Percentiles rank a stretch among this genome's conserved stretches.
Evolutionary conservation across 208 protist species (phyloP).

Genomic region (Wallacemonas rigidus): DNA sequence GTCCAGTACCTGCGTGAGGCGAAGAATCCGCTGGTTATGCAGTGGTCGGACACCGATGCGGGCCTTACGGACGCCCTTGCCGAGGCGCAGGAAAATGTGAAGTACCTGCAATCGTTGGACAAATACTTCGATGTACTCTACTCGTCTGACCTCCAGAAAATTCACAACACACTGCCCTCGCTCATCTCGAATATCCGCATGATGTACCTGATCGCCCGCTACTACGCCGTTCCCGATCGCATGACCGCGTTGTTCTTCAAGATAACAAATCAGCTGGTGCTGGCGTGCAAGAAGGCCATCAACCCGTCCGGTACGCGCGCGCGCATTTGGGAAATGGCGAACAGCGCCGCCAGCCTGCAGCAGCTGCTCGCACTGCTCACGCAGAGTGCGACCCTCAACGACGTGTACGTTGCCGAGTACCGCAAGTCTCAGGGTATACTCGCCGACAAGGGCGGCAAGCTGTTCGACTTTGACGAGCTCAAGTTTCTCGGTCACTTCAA

Average conservation of each 20-base stretch:
- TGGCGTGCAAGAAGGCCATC: slow-evolving; percentile 93
- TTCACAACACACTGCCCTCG: slow-evolving; percentile 93
- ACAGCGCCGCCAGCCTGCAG: slow-evolving; percentile 67
- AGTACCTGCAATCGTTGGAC: slow-evolving; percentile 96
- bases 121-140: slow-evolving; percentile 97
- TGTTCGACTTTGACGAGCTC: slow-evolving; percentile 95
- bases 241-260: slow-evolving; percentile 98
- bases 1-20: slow-evolving; percentile 91
- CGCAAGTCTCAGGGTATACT: slow-evolving; percentile 89
- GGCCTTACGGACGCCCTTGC: slow-evolving; percentile 94
- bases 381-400: slow-evolving; percentile 90
- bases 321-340: slow-evolving; percentile 93
- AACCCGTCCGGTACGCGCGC: slow-evolving; percentile 83
- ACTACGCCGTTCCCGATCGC: slow-evolving; percentile 94
- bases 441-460: slow-evolving; percentile 57
- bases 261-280: slow-evolving; percentile 97
- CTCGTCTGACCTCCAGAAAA: slow-evolving; percentile 86
- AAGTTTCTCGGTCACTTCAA: slow-evolving; percentile 98
- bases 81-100: slow-evolving; percentile 98
- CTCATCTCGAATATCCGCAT: slow-evolving; percentile 97
- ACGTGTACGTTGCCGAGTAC: slow-evolving; percentile 94
- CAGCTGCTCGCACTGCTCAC: slow-evolving; percentile 86
- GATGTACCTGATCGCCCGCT: slow-evolving; percentile 97
- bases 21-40: slow-evolving; percentile 71
- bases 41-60: slow-evolving; percentile 92